These are phyloP conservation scores for Phytophthora fragariae DNA, from an alignment of 352 stramenopile genomes.

Conservation along the genomic window DNA sequence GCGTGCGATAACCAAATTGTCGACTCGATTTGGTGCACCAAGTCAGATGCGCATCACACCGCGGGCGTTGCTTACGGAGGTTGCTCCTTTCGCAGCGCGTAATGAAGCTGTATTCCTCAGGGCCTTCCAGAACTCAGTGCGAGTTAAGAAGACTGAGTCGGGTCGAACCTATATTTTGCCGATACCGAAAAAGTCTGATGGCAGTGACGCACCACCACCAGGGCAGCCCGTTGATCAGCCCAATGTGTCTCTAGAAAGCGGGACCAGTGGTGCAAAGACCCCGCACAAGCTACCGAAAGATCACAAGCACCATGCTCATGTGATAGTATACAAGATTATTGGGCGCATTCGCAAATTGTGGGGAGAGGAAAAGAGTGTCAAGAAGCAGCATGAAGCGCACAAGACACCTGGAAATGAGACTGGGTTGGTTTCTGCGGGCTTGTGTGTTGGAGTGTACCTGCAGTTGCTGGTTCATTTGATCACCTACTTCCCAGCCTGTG, in stretches of 20 bases:
- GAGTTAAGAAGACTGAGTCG: constrained; percentile 83
- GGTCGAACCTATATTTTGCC: constrained; percentile 81
- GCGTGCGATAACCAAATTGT: constrained; percentile 78
- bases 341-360: constrained; percentile 65
- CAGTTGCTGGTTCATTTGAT: constrained; percentile 81
- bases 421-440: constrained; percentile 16
- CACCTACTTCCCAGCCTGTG: constrained; percentile 70
- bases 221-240: constrained; percentile 8
- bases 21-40: constrained; percentile 70
- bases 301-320: constrained; percentile 69
- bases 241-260: constrained; percentile 22
- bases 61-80: constrained; percentile 81
- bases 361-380: constrained; percentile 53
- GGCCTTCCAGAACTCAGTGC: constrained; percentile 71
- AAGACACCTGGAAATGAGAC: constrained; percentile 16
- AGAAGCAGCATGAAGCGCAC: constrained; percentile 24
- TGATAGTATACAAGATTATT: constrained; percentile 72
- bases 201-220: constrained; percentile 13
- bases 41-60: constrained; percentile 85
- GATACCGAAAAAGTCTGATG: constrained; percentile 40
- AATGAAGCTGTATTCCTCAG: constrained; percentile 84
- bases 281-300: constrained; percentile 70
- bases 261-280: constrained; percentile 38
- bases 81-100: constrained; percentile 71
- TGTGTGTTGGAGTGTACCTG: constrained; percentile 77